Percentiles rank a stretch among this genome's conserved stretches.
These are phyloP conservation scores for Nemania diffusa DNA, from an alignment of 2,329 filamentous ascomycete genomes.

Conservation along the genomic window DNA sequence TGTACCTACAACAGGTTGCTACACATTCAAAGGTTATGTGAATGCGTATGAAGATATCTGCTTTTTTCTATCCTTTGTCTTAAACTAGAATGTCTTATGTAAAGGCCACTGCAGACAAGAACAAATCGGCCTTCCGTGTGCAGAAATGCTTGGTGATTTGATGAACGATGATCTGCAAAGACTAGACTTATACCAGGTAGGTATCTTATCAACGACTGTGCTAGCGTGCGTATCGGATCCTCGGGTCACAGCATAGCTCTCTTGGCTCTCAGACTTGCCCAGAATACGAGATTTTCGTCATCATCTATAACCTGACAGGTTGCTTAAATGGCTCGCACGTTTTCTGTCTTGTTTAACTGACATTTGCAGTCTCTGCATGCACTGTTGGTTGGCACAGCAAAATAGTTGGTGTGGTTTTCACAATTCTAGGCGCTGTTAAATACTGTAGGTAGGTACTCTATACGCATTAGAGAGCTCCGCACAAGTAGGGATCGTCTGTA, in stretches of 20 bases:
- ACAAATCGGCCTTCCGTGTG: not conserved
- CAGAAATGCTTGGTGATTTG: conserved; percentile 2
- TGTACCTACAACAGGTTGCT: too few species aligned
- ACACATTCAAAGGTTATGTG: too few species aligned
- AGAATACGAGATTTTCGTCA: conserved; percentile 32
- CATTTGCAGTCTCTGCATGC: not conserved
- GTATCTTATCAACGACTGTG: not conserved
- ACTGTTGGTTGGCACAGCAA: conserved; percentile 6
- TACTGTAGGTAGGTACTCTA: too few species aligned
- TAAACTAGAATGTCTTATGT: not conserved
- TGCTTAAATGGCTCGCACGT: not conserved
- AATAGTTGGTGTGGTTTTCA: not conserved
- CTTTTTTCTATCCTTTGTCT: not conserved
- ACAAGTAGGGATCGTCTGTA: not conserved
- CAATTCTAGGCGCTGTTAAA: too few species aligned
- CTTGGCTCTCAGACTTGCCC: conserved; percentile 1
- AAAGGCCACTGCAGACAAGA: not conserved
- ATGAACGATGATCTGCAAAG: not conserved
- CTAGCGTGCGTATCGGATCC: conserved; percentile 6
- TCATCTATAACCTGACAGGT: not conserved
- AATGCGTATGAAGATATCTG: not conserved
- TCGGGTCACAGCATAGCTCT: not conserved
- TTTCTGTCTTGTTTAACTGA: not conserved
- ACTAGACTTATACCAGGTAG: not conserved
- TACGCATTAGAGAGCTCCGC: too few species aligned